Percentiles rank a stretch among this genome's conserved stretches.
phyloP scores from a whole-genome alignment of 1,284 basidiomycete species.

The Papiliotrema laurentii region DNA sequence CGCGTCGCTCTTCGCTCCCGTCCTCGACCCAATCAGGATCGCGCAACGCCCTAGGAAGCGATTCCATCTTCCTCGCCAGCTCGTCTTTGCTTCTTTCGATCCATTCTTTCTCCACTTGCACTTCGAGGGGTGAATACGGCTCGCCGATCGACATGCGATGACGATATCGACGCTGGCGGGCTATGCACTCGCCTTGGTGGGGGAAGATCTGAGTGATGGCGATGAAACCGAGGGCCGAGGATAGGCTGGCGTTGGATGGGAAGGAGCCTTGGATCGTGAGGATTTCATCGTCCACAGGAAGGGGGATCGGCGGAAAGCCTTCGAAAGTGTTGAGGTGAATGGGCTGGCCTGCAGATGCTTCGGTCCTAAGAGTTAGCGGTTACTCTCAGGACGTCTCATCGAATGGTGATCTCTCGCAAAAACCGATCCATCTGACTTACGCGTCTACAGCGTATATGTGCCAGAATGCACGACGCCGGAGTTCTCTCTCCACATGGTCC shows the following conservation, averaged over 20 bases:
- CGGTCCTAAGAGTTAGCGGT: constrained; percentile 13
- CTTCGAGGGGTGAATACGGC: neutral
- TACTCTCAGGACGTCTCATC: constrained; percentile 4
- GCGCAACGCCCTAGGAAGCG: constrained; percentile 3
- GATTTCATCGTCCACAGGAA: constrained; percentile 26
- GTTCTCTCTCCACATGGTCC: constrained; percentile 17
- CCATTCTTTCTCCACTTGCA: constrained; percentile 5
- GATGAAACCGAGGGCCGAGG: constrained; percentile 34
- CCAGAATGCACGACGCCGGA: constrained; percentile 26
- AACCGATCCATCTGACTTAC: constrained; percentile 5
- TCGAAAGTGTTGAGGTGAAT: constrained; percentile 23
- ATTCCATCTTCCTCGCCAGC: constrained; percentile 8
- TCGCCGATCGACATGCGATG: constrained; percentile 1
- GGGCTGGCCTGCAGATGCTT: constrained; percentile 22
- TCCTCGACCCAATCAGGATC: constrained; percentile 9
- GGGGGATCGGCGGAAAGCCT: constrained; percentile 17
- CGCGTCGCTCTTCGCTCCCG: constrained; percentile 15
- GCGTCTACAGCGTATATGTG: constrained; percentile 27
- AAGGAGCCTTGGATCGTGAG: constrained; percentile 26
- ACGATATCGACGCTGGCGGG: constrained; percentile 26
- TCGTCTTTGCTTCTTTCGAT: constrained; percentile 4
- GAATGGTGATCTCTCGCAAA: neutral
- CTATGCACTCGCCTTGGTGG: constrained; percentile 35
- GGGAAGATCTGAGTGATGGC: constrained; percentile 34
- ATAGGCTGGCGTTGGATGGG: constrained; percentile 8